phyloP scores from a whole-genome alignment of 1,139 yeast species.

The Hyphopichia burtonii region DNA sequence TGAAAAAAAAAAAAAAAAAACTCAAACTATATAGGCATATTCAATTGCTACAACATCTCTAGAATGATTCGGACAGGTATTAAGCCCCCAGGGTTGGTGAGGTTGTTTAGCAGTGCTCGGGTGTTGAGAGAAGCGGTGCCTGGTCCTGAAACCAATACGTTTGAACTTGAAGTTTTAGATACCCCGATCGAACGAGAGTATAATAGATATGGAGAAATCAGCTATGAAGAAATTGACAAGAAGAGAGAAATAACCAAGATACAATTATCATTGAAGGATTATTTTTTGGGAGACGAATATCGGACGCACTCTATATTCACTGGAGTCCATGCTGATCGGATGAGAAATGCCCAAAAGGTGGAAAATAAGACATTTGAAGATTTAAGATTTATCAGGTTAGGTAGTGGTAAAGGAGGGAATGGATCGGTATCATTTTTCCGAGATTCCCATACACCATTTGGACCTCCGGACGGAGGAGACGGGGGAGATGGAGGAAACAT shows the following conservation, averaged over 20 bases:
- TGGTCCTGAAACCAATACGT: too few species aligned
- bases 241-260: conserved; percentile 18
- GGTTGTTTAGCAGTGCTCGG: too few species aligned
- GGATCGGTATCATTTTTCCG: conserved; percentile 84
- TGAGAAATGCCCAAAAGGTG: conserved; percentile 32
- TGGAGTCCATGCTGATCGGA: conserved; percentile 19
- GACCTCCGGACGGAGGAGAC: conserved; percentile 98
- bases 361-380: conserved; percentile 53
- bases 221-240: neutral
- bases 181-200: neutral
- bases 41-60: too few species aligned
- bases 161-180: neutral
- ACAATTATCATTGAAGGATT: conserved; percentile 28
- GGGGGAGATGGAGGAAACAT: conserved; percentile 94
- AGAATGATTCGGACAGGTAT: too few species aligned
- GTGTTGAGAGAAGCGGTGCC: too few species aligned
- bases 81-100: too few species aligned
- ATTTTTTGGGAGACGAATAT: conserved; percentile 43
- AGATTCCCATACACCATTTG: conserved; percentile 79
- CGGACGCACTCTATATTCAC: conserved; percentile 41
- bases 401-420: conserved; percentile 84
- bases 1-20: neutral
- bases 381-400: conserved; percentile 62
- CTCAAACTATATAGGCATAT: neutral
- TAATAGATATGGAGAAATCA: neutral